These are phyloP conservation scores for Russula ochroleuca DNA, from an alignment of 768 basidiomycete genomes.

Conservation along the genomic window DNA sequence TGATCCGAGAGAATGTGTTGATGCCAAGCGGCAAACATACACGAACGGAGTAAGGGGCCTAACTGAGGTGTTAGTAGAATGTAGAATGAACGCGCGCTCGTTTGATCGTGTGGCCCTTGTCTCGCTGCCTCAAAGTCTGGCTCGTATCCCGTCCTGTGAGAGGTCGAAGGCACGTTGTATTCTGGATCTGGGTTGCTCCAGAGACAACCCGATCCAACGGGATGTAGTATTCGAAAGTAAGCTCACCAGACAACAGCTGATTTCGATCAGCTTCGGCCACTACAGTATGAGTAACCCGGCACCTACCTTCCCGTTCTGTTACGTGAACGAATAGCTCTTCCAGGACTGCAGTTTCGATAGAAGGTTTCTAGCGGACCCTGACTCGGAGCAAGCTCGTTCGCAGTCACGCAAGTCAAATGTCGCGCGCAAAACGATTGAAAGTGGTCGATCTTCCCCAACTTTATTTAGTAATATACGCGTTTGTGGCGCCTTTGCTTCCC, in stretches of 20 bases:
- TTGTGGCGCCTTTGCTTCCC: background rate
- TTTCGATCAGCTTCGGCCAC: background rate
- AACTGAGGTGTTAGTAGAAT: background rate
- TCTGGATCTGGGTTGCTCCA: background rate
- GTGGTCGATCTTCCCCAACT: constrained; percentile 4
- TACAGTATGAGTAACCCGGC: background rate
- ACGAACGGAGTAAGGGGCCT: background rate
- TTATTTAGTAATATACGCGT: background rate
- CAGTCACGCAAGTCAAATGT: background rate
- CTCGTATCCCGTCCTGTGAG: background rate
- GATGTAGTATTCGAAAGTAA: background rate
- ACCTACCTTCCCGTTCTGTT: background rate
- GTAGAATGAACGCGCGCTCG: background rate
- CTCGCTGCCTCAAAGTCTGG: background rate
- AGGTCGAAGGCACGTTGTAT: background rate
- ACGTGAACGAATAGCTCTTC: background rate
- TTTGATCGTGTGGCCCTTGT: background rate
- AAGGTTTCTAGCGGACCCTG: background rate
- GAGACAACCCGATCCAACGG: constrained; percentile 1
- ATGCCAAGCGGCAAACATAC: background rate
- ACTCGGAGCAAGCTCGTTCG: background rate
- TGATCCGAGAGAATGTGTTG: background rate
- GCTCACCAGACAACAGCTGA: background rate
- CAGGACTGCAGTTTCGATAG: background rate
- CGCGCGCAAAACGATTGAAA: background rate